Base-by-base conservation (phyloP, 2,329 filamentous ascomycete genomes). In the Fusarium sulawesiense region DNA sequence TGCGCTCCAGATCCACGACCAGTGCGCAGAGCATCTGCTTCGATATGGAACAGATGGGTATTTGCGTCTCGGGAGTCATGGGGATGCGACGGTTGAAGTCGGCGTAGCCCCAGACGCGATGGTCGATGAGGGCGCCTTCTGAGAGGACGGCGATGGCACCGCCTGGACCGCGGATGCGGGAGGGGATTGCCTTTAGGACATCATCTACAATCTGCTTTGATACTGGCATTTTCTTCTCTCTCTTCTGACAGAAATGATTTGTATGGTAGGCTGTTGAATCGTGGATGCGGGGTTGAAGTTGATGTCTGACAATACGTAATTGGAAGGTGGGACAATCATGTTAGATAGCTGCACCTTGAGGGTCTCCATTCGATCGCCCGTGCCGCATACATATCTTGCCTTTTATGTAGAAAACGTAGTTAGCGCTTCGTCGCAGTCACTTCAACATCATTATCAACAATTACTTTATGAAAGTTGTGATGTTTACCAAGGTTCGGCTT, bases 11-110 rank as follows among this genome's bases (percentile, higher is more conserved):
- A 13, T 69, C 66, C 11, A 65, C 56, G 9, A 69, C 61, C 4
- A 69, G 14, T 4, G 66, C 66, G n/a, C 66, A 69, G 9, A 69
- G 62, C 66, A 69, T 69, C 23, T 69, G 66, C 5, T 69, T 69
- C 12, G 66, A 70, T 27, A 69, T 70, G 0, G 66, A 69, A n/a
- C 66, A 69, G 21, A 69, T 69, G 4, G 66, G 66, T 18, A 69
- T 49, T 18, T 27, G 61, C 4, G 66, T 66, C 18, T 69, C 66
- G 12, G 37, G 20, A 7, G 66, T 54, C 66, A 69, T 69, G 40
- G 66, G 66, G 12, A 70, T 57, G n/a, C 66, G 48, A 14, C 14
- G 40, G 11, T 70, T 66, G 44, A 69, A 69, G 50, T 69, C 66
- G 29, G 66, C 66, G 47, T 70, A 69, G 4, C 66, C 66, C 66